Evolutionary conservation across 2,329 filamentous ascomycete species (phyloP).

Genomic region (Pestalotiopsis sp.): DNA sequence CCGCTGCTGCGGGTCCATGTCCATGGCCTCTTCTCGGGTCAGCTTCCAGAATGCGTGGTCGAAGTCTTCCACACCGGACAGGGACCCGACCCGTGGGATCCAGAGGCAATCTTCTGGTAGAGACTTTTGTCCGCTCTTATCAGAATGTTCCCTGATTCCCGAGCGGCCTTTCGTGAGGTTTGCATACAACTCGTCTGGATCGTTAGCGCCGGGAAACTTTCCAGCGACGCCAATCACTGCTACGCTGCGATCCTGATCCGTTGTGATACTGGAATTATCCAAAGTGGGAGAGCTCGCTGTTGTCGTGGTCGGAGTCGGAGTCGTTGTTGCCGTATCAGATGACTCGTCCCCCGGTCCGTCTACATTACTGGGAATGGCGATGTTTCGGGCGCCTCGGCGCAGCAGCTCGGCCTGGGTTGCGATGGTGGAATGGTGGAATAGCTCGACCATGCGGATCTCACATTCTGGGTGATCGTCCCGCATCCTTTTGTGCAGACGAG

Average conservation of each 20-base stretch:
- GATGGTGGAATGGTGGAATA: neutral
- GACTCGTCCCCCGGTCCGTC: neutral
- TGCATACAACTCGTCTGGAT: neutral
- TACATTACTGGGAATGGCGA: neutral
- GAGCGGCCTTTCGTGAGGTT: neutral
- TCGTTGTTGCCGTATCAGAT: neutral
- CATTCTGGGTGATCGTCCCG: neutral
- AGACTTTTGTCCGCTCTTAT: neutral
- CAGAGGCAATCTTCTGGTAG: neutral
- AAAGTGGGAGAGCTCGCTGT: neutral
- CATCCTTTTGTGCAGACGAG: neutral
- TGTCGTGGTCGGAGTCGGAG: neutral
- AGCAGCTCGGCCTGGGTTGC: neutral
- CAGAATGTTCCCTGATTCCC: neutral
- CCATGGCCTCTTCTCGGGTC: neutral
- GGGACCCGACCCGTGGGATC: neutral
- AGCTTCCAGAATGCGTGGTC: neutral
- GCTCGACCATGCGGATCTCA: neutral
- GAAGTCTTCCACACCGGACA: neutral
- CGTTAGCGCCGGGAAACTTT: neutral
- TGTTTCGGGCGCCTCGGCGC: neutral
- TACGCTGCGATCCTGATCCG: neutral
- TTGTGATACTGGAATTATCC: neutral
- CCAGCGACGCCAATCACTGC: neutral
- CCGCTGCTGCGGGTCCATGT: conserved; percentile 1